Evolutionary conservation across 2,329 filamentous ascomycete genomes (phyloP).

Genomic region (Paraphoma chrysanthemicola): DNA sequence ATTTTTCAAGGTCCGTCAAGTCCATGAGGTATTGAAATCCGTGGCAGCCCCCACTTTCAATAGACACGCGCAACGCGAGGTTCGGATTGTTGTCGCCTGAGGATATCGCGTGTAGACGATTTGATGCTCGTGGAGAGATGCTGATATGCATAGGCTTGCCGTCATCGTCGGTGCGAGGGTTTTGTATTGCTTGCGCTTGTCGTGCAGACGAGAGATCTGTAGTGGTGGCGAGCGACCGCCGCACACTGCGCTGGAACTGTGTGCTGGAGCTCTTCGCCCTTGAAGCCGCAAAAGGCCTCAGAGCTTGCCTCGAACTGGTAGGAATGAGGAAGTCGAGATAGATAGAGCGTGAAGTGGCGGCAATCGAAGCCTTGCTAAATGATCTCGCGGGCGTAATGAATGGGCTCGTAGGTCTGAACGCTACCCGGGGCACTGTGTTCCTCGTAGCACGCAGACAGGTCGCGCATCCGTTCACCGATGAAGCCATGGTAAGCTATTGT

Average conservation of each 20-base stretch:
- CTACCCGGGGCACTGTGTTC: neutral
- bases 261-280: neutral
- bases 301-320: constrained; percentile 6
- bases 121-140: constrained; percentile 77
- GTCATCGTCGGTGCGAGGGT: constrained; percentile 80
- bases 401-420: constrained; percentile 4
- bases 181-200: constrained; percentile 56
- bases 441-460: constrained; percentile 38
- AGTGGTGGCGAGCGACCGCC: constrained; percentile 44
- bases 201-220: constrained; percentile 28
- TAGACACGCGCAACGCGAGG: constrained; percentile 86
- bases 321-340: constrained; percentile 45
- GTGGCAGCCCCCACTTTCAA: constrained; percentile 94
- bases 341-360: constrained; percentile 30
- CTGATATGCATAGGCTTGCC: constrained; percentile 84
- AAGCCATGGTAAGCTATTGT: constrained; percentile 25
- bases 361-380: constrained; percentile 24
- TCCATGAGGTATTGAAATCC: constrained; percentile 98
- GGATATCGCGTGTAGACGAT: constrained; percentile 72
- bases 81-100: constrained; percentile 69
- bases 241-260: constrained; percentile 40
- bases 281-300: neutral
- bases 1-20: constrained; percentile 68
- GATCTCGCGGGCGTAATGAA: constrained; percentile 16
- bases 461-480: constrained; percentile 36